Evolutionary conservation across 805 yeast genomes (phyloP), one percentile per base, ranked within the genome.

Genomic region (Candida suzukii): DNA sequence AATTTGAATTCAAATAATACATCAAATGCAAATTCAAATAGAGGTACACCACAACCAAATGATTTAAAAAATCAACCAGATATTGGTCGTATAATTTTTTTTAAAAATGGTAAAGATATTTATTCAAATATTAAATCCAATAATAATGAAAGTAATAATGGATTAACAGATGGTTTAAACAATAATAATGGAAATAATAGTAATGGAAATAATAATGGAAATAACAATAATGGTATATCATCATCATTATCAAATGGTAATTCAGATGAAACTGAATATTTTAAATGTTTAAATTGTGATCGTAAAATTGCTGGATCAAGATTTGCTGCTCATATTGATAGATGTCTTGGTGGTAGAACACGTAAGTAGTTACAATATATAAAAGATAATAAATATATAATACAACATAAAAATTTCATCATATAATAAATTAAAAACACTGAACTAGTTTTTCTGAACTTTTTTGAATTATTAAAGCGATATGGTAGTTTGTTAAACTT

Each of bases 241-340:
- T n/a, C n/a, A n/a, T n/a, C n/a, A n/a, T n/a, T n/a, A n/a, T n/a
- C n/a, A 13, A 20, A 9, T 26, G 11, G 35, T 40, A 16, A 35
- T 24, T 12, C 37, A 11, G 38, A n/a, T n/a, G n/a, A 35, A n/a
- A 63, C 56, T 34, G 57, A 58, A 3, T 88, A 88, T 59, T 86
- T 88, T 52, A 74, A 68, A 42, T 91, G 99, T 63, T 71, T 73
- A 4, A 83, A 84, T 49, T 91, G 99, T 61, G 80, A 77, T 17
- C 70, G 99, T 42, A 87, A 82, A 53, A 83, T 91, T 8, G 91
- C 96, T 0, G 96, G 95, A 1, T 83, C 86, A 30, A 68, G 99
- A 44, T 90, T 87, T 69, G 97, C 98, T 2, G 88, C 86, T 33
- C 99, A 91, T 62, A 71, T 91, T 25, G 95, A 88, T 57, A 78